phyloP scores from a whole-genome alignment of 2,329 filamentous ascomycete genomes.

The Lasiodiplodia hormozganensis region DNA sequence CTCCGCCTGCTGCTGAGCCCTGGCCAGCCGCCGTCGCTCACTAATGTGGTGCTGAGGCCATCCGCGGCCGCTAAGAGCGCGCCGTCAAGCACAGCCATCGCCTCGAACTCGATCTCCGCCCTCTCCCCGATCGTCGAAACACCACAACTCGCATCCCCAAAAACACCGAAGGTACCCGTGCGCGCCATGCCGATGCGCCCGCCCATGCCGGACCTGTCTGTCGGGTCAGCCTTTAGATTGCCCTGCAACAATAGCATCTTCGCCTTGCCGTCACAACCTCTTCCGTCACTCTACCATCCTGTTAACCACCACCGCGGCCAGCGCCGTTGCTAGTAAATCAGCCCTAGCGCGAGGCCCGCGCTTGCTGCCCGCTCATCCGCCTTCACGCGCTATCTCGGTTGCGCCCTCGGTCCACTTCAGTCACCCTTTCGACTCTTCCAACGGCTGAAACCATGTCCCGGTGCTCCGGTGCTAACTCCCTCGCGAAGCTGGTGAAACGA shows the following conservation, averaged over 20 bases:
- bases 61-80: neutral
- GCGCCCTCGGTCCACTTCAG: too few relatives aligned
- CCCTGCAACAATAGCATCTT: neutral
- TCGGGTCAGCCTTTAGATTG: neutral
- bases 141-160: neutral
- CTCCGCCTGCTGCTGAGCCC: neutral
- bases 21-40: neutral
- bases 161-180: neutral
- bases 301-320: neutral
- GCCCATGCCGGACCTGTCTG: slow-evolving; percentile 1
- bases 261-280: neutral
- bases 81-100: neutral
- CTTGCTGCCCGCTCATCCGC: neutral
- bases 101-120: neutral
- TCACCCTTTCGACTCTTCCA: neutral
- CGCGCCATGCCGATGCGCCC: neutral
- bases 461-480: neutral
- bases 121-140: neutral
- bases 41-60: neutral
- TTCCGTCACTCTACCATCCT: slow-evolving; percentile 3
- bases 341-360: neutral
- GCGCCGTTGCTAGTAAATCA: slow-evolving; percentile 5
- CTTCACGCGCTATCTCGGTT: neutral
- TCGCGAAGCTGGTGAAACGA: neutral
- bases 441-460: neutral